Evolutionary conservation across 495 filamentous ascomycete genomes (phyloP), one percentile per base, ranked within the genome.

Genomic region (Penicillium salamii): DNA sequence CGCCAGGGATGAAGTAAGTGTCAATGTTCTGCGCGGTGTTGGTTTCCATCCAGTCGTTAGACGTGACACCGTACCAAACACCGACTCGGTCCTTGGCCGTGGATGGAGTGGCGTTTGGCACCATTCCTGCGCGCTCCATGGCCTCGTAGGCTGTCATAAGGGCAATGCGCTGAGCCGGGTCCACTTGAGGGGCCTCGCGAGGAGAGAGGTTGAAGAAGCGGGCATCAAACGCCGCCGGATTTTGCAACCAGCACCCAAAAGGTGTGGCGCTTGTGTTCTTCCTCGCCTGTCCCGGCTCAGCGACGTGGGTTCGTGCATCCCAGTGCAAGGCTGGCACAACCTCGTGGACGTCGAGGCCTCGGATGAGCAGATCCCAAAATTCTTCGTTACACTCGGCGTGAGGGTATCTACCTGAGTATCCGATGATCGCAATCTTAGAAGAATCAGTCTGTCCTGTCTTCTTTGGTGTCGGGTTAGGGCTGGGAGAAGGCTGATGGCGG

Each of bases 181-280:
- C 90, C 0, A 87, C 89, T 53, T 91, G 86, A 28, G 76, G 74
- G 2, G 90, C 90, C 70, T 96, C 90, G 49, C 87, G 83, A 1
- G 90, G 89, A 7, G 90, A 95, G 80, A 96, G 91, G 66, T 89
- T 91, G 81, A 96, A 96, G 69, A 95, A 92, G 0, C 81, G 76
- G 13, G 86, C 78, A 54, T 96, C 90, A 59, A 96, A 96, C 18
- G 84, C 65, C 4, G 84, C 86, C 0, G 88, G 87, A 33, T 91
- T 78, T 44, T 91, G 78, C 51, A 95, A 86, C 74, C 85, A 96
- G 69, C 87, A 90, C 2, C 90, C 90, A 53, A 85, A 91, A 0
- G 81, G 84, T 0, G 85, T 88, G 55, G 87, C 81, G 33, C 77
- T 85, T 31, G 86, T 90, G 64, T 49, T 49, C 26, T 93, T 95